Conservation (phyloP, 805 yeast genomes). For the Cyberlindnera galapagoensis region DNA sequence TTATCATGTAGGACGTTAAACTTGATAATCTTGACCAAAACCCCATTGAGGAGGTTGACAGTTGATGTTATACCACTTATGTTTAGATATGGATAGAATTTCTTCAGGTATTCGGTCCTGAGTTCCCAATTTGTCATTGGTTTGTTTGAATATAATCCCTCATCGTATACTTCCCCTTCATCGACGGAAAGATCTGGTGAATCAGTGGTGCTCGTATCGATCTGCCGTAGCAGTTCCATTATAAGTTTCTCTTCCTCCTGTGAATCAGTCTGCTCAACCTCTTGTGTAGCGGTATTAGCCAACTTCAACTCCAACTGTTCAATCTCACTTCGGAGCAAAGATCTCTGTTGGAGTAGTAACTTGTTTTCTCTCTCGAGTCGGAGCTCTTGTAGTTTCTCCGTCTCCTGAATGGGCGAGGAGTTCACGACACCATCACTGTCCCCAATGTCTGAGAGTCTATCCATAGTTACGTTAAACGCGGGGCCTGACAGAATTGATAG, state of each 20-base stretch:
- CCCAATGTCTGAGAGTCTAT: no score
- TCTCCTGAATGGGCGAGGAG: slow-evolving; percentile 18
- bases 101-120: slow-evolving; percentile 17
- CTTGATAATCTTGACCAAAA: slow-evolving; percentile 15
- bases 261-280: slow-evolving; percentile 1
- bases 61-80: slow-evolving; percentile 13
- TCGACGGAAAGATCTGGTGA: neutral
- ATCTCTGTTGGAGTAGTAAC: slow-evolving; percentile 8
- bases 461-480: no score
- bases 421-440: slow-evolving; percentile 1
- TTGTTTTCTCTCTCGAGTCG: slow-evolving; percentile 12
- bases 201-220: slow-evolving; percentile 1
- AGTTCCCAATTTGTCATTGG: slow-evolving; percentile 20
- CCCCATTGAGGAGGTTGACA: no score
- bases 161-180: slow-evolving; percentile 5
- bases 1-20: slow-evolving; percentile 11
- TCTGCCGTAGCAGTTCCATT: slow-evolving; percentile 8
- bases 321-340: slow-evolving; percentile 13
- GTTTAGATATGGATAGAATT: slow-evolving; percentile 19
- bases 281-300: no score
- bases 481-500: no score
- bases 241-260: slow-evolving; percentile 9
- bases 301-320: slow-evolving; percentile 14
- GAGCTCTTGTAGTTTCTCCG: slow-evolving; percentile 6
- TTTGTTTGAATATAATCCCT: slow-evolving; percentile 10